Base-by-base conservation (phyloP, 2,329 filamentous ascomycete species). In the Laburnicola sp. region DNA sequence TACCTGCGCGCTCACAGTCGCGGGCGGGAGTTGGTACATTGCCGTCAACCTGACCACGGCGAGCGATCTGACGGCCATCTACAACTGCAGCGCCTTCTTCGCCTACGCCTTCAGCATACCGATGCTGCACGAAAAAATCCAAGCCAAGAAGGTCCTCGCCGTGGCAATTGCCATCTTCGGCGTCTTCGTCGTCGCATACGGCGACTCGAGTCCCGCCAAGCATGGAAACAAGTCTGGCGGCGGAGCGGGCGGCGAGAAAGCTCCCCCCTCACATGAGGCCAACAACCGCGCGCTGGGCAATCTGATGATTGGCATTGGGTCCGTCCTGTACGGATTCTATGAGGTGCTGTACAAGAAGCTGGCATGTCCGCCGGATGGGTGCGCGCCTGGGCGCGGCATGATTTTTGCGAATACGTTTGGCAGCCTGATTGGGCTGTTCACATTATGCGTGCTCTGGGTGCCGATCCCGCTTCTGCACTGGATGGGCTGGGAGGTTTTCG, bases 21-120 rank as follows among this genome's bases (percentile, higher is more conserved):
- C 93, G 0, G 94, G 94, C 25, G 84, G 92, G 45, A 93, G 88
- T 64, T 99, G 94, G 94, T 99, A 97, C 68, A 81, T 97, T 31
- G 93, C 94, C 11, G 93, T 99, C 51, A 89, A 91, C 74, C 76
- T 96, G 79, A 99, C 94, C 1, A 96, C 89, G 3, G 88, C 94
- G 2, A 91, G 88, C 59, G 94, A 99, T 73, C 76, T 99, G 63
- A 99, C 94, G 0, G 94, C 94, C 47, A 99, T 99, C 64, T 99
- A 99, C 82, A 99, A 99, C 76, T 99, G 94, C 80, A 96, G 90
- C 46, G 93, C 94, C 51, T 99, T 99, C 75, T 99, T 99, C 72
- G 94, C 94, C 42, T 99, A 99, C 70, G 93, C 90, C 9, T 99
- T 99, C 70, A 95, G 89, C 39, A 91, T 99, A 38, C 91, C 92